Evolutionary conservation across 148 eudicot genomes (phyloP).

Genomic region (Fagopyrum homotropicum): DNA sequence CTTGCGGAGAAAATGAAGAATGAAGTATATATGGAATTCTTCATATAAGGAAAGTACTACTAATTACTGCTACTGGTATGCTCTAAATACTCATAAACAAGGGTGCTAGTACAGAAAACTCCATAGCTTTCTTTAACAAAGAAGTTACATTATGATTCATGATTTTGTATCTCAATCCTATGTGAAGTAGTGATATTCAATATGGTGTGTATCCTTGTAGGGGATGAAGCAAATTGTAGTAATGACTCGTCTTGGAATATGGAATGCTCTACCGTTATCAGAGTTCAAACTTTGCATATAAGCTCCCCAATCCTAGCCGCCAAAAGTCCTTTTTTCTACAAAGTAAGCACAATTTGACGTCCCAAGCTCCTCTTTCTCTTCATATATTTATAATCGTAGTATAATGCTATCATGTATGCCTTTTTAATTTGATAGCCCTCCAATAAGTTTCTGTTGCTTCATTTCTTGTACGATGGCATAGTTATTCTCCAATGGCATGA

Average conservation of each 20-base stretch:
- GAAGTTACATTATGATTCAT: no score
- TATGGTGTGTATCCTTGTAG: slow-evolving; percentile 26
- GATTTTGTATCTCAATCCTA: neutral
- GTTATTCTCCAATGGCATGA: slow-evolving; percentile 97
- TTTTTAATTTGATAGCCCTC: neutral
- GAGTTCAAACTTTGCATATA: slow-evolving; percentile 76
- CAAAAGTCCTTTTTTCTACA: slow-evolving; percentile 95
- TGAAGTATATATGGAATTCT: neutral
- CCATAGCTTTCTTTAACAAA: no score
- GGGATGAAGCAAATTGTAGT: slow-evolving; percentile 73
- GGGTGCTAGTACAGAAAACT: no score
- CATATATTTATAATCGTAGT: neutral
- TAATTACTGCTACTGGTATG: no score
- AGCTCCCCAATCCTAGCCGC: slow-evolving; percentile 99
- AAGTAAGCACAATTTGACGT: slow-evolving; percentile 33
- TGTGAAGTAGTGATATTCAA: neutral
- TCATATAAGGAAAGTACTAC: no score
- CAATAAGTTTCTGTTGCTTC: neutral
- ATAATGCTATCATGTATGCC: neutral
- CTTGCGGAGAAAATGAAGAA: no score
- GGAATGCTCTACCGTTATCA: slow-evolving; percentile 60
- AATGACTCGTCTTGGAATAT: slow-evolving; percentile 80
- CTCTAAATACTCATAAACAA: no score
- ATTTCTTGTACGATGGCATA: slow-evolving; percentile 21
- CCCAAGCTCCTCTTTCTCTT: slow-evolving; percentile 7